Evolutionary conservation across 495 filamentous ascomycete genomes (phyloP), one percentile per base, ranked within the genome.

Genomic region (Xylaria curta): DNA sequence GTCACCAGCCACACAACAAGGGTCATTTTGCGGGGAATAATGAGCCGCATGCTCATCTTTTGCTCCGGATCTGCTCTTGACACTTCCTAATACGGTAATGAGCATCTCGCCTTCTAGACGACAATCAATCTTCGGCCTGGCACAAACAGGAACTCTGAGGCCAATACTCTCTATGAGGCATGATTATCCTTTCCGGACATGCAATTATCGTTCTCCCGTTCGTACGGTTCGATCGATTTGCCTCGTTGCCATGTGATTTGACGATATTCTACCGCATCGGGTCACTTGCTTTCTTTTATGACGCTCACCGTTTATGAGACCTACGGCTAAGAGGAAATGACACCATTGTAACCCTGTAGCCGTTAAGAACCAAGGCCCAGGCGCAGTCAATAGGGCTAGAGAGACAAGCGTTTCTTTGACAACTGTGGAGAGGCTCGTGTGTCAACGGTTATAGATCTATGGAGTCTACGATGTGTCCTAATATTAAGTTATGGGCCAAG

Each of bases 1-100:
- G 40, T 76, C 70, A 76, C 70, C 64, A 73, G 74, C 74, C 76
- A 78, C 72, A 66, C n/a, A 13, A 13, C 53, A 13, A 53, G 56
- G 21, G 36, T 24, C 10, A 28, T 44, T 54, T 40, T 56, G 49
- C 49, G 49, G 47, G 28, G 65, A 19, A 44, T 4, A 38, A 42
- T 54, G 68, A 70, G 68, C 68, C 68, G 68, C 68, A 70, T 15
- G 56, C 17, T 58, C 19, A 36, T 63, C 68, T 26, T 7, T 31
- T 51, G 42, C 68, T 24, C n/a, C 9, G 49, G 36, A 63, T 70
- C 68, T 38, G 19, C 38, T 60, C 58, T 28, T 21, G 58, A 38
- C 24, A 47, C 62, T 60, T 54, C 61, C 59, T 54, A 49, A 70
- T 65, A 15, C 19, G 47, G 56, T 8, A 62, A 42, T 26, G 59